Evolutionary conservation across 352 stramenopile species (phyloP).

Genomic region (Globisporangium nagaii): DNA sequence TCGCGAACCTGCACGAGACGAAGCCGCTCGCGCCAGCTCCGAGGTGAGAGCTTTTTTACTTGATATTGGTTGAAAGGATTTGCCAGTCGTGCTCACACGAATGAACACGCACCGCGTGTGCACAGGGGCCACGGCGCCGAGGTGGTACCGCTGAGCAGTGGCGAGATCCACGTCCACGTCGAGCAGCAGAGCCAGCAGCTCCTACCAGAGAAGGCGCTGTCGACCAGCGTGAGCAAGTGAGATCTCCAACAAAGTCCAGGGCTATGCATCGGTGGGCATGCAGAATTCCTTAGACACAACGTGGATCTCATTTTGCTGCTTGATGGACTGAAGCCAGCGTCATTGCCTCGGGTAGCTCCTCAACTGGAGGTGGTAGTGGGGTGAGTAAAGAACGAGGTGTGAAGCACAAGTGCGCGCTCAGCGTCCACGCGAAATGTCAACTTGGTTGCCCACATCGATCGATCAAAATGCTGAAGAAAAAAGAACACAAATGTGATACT

Average conservation of each 20-base stretch:
- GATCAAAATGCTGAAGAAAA: too few relatives aligned
- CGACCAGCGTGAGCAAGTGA: neutral
- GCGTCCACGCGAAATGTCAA: too few relatives aligned
- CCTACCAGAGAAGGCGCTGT: slow-evolving; percentile 7
- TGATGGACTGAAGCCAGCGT: too few relatives aligned
- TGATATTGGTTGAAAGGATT: neutral
- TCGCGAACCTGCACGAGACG: slow-evolving; percentile 61
- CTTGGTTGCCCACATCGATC: too few relatives aligned
- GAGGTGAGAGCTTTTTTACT: slow-evolving; percentile 10
- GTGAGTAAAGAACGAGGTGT: too few relatives aligned
- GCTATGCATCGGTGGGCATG: too few relatives aligned
- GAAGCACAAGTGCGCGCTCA: too few relatives aligned
- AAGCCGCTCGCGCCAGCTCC: slow-evolving; percentile 18
- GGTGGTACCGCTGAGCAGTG: slow-evolving; percentile 45
- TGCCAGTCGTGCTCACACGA: neutral
- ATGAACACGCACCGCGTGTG: too few relatives aligned
- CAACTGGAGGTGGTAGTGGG: too few relatives aligned
- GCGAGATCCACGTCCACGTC: slow-evolving; percentile 68
- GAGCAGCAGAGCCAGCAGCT: slow-evolving; percentile 39
- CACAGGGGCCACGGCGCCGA: slow-evolving; percentile 36
- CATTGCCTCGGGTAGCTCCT: too few relatives aligned
- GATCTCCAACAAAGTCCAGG: neutral
- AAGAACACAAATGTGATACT: too few relatives aligned
- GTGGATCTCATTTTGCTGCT: too few relatives aligned
- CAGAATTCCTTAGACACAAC: neutral